Percentiles rank a stretch among this genome's conserved stretches.
Evolutionary conservation across 2,329 filamentous ascomycete species (phyloP).

Genomic region (Canariomyces notabilis): DNA sequence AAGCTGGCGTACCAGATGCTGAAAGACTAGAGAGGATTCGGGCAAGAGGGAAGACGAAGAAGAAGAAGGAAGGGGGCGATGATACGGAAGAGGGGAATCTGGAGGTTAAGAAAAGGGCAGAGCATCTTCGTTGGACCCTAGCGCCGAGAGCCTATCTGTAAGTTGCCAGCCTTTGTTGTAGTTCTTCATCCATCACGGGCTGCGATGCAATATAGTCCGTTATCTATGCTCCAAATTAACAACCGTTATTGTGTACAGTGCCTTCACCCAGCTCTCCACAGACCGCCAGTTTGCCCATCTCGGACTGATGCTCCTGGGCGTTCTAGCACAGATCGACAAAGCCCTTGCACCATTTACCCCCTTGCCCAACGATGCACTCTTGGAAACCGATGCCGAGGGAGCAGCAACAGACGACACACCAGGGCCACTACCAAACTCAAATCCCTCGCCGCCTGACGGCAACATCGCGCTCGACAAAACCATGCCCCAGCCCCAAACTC

Average conservation of each 20-base stretch:
- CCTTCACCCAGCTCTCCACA: conserved; percentile 65
- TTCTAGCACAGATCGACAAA: conserved; percentile 54
- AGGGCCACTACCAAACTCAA: background rate
- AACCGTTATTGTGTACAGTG: conserved; percentile 35
- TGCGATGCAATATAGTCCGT: background rate
- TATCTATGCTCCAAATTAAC: background rate
- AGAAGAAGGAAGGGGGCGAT: conserved; percentile 4
- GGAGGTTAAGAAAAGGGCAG: conserved; percentile 26
- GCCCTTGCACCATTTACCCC: conserved; percentile 35
- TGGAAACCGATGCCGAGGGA: too few relatives aligned
- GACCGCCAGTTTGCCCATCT: conserved; percentile 69
- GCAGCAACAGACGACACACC: too few relatives aligned
- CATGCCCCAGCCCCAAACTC: background rate
- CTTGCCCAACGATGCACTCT: conserved; percentile 16
- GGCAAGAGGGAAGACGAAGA: background rate
- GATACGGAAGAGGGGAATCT: conserved; percentile 2
- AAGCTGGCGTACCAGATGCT: conserved; percentile 21
- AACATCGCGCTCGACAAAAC: background rate
- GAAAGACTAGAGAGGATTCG: conserved; percentile 1
- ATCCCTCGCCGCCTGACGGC: background rate
- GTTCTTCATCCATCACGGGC: too few relatives aligned
- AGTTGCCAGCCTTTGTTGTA: conserved; percentile 24
- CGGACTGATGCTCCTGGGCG: conserved; percentile 62
- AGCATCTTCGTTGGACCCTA: conserved; percentile 38
- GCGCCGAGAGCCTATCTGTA: conserved; percentile 42